Evolutionary conservation across 345 rosid species (phyloP), one percentile per base, ranked within the genome.

Genomic region (Syzygium aqueum): DNA sequence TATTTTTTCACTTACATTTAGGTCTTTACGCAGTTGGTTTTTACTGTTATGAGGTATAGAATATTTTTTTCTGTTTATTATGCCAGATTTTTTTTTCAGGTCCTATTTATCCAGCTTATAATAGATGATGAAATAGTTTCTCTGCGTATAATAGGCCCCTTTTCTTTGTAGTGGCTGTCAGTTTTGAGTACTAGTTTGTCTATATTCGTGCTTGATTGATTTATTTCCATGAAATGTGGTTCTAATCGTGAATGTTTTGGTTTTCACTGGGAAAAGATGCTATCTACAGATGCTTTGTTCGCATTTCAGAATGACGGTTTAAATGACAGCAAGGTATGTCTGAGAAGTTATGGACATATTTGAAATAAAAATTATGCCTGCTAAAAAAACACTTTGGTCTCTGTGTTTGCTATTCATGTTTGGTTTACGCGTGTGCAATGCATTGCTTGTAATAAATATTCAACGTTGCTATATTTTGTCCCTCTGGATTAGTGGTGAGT

Each of bases 231-330:
- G 11, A 23, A 10, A 7, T 21, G 15, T 28, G 87, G 43, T 15
- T 80, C 11, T 56, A 12, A 84, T n/a, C 27, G 6, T 8, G 16
- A 61, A 61, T n/a, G 7, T n/a, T 3, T n/a, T 12, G 67, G 9
- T 61, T 86, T 86, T 93, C 94, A 97, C 97, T 96, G 99, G 98
- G 98, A 98, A 14, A 96, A 96, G 91, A 98, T 97, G 73, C 89
- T 96, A 87, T 97, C 98, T 82, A 98, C 98, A 49, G 97, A 95
- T 94, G 99, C 99, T 87, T 95, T 95, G 92, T 97, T 97, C 28
- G 96, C 99, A 77, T 95, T 95, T 88, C 97, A 96, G 93, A 97
- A 96, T 91, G 96, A 94, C 88, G 98, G 98, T 87, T 89, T 96
- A 85, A 94, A 95, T 73, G 91, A 95, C 91, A 88, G 85, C 84